A percentile compares a stretch with the other conserved stretches of the same genome.
Evolutionary conservation across 176 grass and related monocot species (phyloP).

Genomic region (Eragrostis nindensis): DNA sequence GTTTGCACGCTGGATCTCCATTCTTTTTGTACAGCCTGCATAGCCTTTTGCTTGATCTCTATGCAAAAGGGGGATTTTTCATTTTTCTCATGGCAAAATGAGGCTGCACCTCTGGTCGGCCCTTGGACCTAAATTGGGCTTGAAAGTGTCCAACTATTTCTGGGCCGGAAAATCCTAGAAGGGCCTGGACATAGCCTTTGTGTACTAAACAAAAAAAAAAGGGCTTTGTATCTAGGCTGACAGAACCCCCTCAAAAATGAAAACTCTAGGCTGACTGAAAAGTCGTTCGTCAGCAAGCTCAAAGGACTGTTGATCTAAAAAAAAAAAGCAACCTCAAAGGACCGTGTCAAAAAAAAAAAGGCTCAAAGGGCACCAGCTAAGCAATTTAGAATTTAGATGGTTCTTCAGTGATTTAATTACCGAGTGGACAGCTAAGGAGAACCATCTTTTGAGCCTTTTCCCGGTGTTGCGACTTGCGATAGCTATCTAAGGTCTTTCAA

Average conservation of each 20-base stretch:
- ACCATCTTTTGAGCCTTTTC: not conserved
- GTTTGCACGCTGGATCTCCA: not conserved
- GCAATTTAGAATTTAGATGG: not conserved
- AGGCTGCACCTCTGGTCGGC: too few species aligned
- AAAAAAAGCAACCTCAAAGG: too few species aligned
- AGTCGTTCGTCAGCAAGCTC: not conserved
- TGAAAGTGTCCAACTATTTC: not conserved
- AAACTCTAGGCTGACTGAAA: not conserved
- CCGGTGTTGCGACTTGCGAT: not conserved
- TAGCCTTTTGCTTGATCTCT: not conserved
- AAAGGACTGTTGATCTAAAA: too few species aligned
- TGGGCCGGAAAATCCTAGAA: not conserved
- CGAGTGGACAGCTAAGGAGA: slow-evolving; percentile 16
- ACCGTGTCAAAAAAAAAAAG: too few species aligned
- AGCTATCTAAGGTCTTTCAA: slow-evolving; percentile 8
- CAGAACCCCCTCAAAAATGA: too few species aligned
- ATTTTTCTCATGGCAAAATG: too few species aligned
- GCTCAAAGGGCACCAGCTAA: slow-evolving; percentile 8
- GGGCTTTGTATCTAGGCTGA: too few species aligned
- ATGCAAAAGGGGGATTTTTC: too few species aligned
- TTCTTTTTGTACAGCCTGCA: not conserved
- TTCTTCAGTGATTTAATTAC: not conserved
- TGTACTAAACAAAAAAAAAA: too few species aligned
- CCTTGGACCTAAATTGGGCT: not conserved
- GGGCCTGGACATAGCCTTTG: not conserved